phyloP scores from a whole-genome alignment of 257 asterid genomes.

The Lantana camara region DNA sequence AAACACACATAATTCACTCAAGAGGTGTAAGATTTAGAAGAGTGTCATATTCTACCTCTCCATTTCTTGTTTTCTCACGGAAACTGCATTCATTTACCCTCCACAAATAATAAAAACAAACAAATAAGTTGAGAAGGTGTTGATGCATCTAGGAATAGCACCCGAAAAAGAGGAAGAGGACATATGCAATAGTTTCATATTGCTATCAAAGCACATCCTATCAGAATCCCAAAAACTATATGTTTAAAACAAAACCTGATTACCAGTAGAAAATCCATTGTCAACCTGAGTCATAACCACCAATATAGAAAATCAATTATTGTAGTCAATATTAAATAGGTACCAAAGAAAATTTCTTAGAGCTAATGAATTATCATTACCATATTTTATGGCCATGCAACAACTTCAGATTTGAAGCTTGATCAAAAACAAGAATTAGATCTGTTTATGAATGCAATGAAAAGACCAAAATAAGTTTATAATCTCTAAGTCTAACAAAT shows the following conservation, averaged over 20 bases:
- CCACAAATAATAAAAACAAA: neutral
- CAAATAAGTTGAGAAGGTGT: neutral
- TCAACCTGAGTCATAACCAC: too few species aligned
- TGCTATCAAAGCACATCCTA: neutral
- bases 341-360: too few species aligned
- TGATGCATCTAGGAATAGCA: neutral
- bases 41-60: slow-evolving; percentile 67
- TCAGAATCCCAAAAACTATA: neutral
- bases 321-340: too few species aligned
- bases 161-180: neutral
- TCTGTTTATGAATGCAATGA: too few species aligned
- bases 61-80: neutral
- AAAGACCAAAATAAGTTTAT: too few species aligned
- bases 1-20: neutral
- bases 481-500: too few species aligned
- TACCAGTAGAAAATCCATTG: too few species aligned
- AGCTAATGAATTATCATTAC: too few species aligned
- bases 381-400: too few species aligned
- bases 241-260: neutral
- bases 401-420: too few species aligned
- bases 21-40: slow-evolving; percentile 3
- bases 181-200: neutral
- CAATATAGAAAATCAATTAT: too few species aligned
- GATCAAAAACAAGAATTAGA: too few species aligned
- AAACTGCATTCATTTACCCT: neutral